These are phyloP conservation scores for Eucalyptus camaldulensis DNA, from an alignment of 345 rosid species.

Conservation along the genomic window DNA sequence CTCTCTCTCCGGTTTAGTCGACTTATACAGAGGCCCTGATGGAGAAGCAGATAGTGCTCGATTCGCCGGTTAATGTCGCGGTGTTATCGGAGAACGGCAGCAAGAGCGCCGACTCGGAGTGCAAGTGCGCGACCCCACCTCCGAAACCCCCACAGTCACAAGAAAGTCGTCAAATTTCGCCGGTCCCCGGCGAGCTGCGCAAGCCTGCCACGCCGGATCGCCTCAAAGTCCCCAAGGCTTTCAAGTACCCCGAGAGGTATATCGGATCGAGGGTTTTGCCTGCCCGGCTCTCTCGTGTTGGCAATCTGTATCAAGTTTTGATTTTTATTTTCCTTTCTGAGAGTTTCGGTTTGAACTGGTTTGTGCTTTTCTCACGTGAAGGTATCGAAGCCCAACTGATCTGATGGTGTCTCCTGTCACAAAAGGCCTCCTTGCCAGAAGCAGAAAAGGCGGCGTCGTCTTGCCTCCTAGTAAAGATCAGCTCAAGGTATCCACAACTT, in stretches of 20 bases:
- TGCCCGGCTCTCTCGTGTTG: background rate
- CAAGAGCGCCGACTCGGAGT: background rate
- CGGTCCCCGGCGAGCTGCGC: constrained; percentile 10
- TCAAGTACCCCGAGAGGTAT: constrained; percentile 67
- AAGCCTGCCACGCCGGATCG: constrained; percentile 51
- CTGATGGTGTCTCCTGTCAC: constrained; percentile 78
- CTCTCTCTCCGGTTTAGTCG: background rate
- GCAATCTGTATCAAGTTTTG: background rate
- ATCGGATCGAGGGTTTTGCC: background rate
- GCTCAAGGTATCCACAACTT: constrained; percentile 18
- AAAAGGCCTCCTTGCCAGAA: constrained; percentile 72
- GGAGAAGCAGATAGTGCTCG: constrained; percentile 12
- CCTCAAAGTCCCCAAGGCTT: constrained; percentile 60
- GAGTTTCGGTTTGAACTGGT: background rate
- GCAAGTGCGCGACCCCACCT: background rate
- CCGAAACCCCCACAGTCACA: constrained; percentile 7
- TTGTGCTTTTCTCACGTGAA: background rate
- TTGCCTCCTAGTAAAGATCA: constrained; percentile 54
- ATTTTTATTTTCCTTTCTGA: background rate
- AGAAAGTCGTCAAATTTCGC: background rate
- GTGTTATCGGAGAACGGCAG: background rate
- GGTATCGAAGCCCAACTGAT: constrained; percentile 86
- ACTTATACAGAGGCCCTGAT: background rate
- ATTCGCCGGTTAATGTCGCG: constrained; percentile 7
- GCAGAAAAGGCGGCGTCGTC: constrained; percentile 38